Evolutionary conservation across 1,284 basidiomycete species (phyloP).

Genomic region (Chalciporus sp.): DNA sequence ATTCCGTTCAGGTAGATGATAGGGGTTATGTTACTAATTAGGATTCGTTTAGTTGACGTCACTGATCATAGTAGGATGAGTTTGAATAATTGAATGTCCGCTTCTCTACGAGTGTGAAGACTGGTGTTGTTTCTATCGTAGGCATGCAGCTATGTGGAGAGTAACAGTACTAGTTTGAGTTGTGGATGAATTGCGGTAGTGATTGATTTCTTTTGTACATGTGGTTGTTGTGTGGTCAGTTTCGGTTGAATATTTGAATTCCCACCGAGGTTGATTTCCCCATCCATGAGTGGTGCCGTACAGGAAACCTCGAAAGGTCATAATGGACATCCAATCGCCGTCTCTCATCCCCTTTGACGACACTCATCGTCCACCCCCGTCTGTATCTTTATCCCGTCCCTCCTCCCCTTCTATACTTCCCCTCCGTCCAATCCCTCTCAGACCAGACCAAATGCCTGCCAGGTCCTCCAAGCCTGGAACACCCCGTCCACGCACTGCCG

Average conservation of each 20-base stretch:
- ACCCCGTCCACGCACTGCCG: constrained; percentile 26
- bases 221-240: too few species aligned
- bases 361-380: not conserved
- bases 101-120: too few species aligned
- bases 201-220: too few species aligned
- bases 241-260: too few species aligned
- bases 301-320: not conserved
- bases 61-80: too few species aligned
- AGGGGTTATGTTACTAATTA: not conserved
- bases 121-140: too few species aligned
- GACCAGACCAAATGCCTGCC: constrained; percentile 11
- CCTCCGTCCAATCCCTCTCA: not conserved
- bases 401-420: not conserved
- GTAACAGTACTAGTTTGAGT: too few species aligned
- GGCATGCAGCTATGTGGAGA: too few species aligned
- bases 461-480: constrained; percentile 21
- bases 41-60: not conserved
- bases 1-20: not conserved
- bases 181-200: too few species aligned
- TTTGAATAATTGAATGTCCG: too few species aligned
- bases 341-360: not conserved
- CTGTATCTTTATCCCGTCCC: not conserved
- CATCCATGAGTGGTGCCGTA: not conserved
- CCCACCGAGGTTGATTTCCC: too few species aligned
- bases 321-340: not conserved